Conservation (phyloP, 805 yeast species). For the Metschnikowia santaceciliae region DNA sequence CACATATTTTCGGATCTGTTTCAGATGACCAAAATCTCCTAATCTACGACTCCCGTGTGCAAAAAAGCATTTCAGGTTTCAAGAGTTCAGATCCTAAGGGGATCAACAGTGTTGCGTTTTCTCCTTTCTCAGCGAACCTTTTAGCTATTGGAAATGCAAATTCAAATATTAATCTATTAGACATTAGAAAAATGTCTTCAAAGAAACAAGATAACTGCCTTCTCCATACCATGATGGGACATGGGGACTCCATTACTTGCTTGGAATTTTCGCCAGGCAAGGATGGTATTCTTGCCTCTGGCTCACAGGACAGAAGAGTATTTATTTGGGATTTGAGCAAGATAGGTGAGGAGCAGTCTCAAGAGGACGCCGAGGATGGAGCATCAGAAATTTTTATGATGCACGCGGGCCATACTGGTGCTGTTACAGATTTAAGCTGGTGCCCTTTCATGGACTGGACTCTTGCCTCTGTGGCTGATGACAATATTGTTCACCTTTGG, state of each 20-base stretch:
- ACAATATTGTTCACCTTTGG: conserved; percentile 60
- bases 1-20: conserved; percentile 60
- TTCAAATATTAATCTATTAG: conserved; percentile 62
- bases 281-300: conserved; percentile 76
- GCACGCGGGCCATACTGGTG: conserved; percentile 88
- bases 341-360: conserved; percentile 81
- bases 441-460: conserved; percentile 75
- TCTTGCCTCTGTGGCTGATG: conserved; percentile 60
- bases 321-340: conserved; percentile 76
- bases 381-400: conserved; percentile 85
- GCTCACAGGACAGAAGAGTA: conserved; percentile 72
- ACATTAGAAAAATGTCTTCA: conserved; percentile 44
- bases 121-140: conserved; percentile 55
- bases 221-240: conserved; percentile 77
- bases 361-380: conserved; percentile 88
- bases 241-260: conserved; percentile 65
- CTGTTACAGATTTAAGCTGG: conserved; percentile 69
- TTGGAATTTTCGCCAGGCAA: conserved; percentile 74
- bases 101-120: conserved; percentile 64
- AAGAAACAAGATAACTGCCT: conserved; percentile 21
- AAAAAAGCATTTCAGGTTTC: conserved; percentile 21
- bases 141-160: conserved; percentile 70
- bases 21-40: conserved; percentile 63
- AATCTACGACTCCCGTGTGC: conserved; percentile 51
- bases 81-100: conserved; percentile 31